Evolutionary conservation across 202 grass and related monocot species (phyloP), one percentile per base, ranked within the genome.

Genomic region (Brachypodium distachyon): DNA sequence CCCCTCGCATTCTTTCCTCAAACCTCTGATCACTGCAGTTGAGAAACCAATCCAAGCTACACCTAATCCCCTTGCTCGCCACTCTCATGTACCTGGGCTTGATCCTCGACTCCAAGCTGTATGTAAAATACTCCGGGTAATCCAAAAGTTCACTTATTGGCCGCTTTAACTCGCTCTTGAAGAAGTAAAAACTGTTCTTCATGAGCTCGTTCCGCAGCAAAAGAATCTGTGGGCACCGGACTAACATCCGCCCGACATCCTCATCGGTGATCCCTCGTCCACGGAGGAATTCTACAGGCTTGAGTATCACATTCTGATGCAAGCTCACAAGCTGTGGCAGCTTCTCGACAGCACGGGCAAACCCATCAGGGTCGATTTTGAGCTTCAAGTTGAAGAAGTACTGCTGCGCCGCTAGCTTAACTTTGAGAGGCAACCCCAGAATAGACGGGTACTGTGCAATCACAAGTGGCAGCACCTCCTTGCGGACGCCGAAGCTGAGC

Each of bases 341-440:
- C 58, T 90, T 97, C 88, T 97, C 91, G 1, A 97, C 52, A 4
- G 72, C 82, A 6, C 73, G 62, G 7, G 94, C 79, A 40, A 97
- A 97, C 2, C 89, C 87, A 74, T 97, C 89, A 0, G 94, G 94
- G 49, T 97, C 91, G 0, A 97, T 88, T 67, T 83, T 83, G 63
- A 94, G 85, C 82, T 94, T 97, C 79, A 97, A 65, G 77, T 64
- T 97, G 72, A 97, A 94, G 82, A 94, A 90, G 69, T 97, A 97
- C 64, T 92, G 91, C 25, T 94, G 94, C 2, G 82, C 73, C 0
- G 94, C 92, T 60, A 97, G 83, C 72, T 97, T 97, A 12, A 83
- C 73, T 83, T 97, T 97, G 58, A 97, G 61, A 4, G 94, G 94
- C 56, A 97, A 43, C 12, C 94, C 94, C 5, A 97, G 84, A 77